phyloP scores from a whole-genome alignment of 371 early-diverging fungal species.

The Mycotypha africana region DNA sequence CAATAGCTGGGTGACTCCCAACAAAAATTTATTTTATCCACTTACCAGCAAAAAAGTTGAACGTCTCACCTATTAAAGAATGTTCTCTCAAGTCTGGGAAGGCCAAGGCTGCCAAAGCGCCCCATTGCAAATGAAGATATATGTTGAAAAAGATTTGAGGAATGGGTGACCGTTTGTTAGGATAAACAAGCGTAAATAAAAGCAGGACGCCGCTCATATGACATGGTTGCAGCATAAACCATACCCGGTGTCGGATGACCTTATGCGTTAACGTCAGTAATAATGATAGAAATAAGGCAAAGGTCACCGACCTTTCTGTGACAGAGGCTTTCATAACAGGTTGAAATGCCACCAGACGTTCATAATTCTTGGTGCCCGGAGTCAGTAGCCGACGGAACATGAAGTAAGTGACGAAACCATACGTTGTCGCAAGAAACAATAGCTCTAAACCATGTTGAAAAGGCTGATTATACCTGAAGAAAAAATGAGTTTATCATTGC shows the following conservation, averaged over 20 bases:
- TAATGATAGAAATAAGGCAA: constrained; percentile 36
- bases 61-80: constrained; percentile 45
- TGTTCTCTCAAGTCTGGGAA: constrained; percentile 58
- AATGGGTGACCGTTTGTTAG: constrained; percentile 38
- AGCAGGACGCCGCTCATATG: constrained; percentile 56
- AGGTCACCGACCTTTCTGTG: constrained; percentile 40
- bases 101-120: constrained; percentile 51
- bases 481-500: not conserved
- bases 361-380: constrained; percentile 31
- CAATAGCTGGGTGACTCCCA: no score
- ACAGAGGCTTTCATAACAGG: constrained; percentile 31
- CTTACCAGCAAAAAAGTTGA: constrained; percentile 60
- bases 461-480: constrained; percentile 53
- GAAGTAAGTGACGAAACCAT: constrained; percentile 30
- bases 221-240: constrained; percentile 62
- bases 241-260: constrained; percentile 35
- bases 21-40: not conserved
- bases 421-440: constrained; percentile 39
- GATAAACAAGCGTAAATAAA: constrained; percentile 42
- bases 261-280: constrained; percentile 48
- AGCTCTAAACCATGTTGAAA: constrained; percentile 57
- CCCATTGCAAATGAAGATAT: constrained; percentile 63
- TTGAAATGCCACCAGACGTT: constrained; percentile 29
- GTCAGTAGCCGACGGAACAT: constrained; percentile 43
- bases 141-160: constrained; percentile 56